These are phyloP conservation scores for Botryotinia narcissicola DNA, from an alignment of 2,329 filamentous ascomycete species.

Conservation along the genomic window DNA sequence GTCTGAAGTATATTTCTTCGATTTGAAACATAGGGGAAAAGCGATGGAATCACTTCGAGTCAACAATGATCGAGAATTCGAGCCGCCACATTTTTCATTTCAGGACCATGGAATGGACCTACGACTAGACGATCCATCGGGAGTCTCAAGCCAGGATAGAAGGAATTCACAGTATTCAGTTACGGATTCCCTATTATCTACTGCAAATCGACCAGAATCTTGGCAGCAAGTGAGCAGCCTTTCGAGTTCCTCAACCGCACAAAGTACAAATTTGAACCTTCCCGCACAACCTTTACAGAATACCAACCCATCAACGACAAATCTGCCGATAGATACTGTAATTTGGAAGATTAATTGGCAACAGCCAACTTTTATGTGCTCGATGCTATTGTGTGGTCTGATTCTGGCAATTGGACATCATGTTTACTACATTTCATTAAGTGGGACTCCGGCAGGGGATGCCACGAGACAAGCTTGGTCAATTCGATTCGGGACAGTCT, in stretches of 20 bases:
- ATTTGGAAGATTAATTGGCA: not conserved
- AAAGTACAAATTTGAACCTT: not conserved
- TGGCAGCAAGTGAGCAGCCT: not conserved
- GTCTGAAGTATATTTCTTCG: not conserved
- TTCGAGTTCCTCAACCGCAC: not conserved
- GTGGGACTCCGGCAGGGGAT: constrained; percentile 17
- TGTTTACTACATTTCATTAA: constrained; percentile 21
- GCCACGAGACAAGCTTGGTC: constrained; percentile 23
- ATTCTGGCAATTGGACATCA: constrained; percentile 22
- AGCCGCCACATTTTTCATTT: not conserved
- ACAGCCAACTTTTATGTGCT: not conserved
- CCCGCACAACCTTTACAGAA: not conserved
- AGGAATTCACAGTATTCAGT: not conserved
- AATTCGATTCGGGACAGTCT: constrained; percentile 25
- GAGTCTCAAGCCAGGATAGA: not conserved
- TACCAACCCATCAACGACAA: not conserved
- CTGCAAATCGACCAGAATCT: not conserved
- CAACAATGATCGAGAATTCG: not conserved
- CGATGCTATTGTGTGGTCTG: not conserved
- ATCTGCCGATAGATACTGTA: not conserved
- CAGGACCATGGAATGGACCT: not conserved
- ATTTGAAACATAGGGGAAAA: not conserved
- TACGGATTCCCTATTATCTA: not conserved
- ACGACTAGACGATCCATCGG: not conserved
- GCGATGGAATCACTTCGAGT: not conserved